Conservation (phyloP, 164 flowering plant genomes). For the Buxus sempervirens region DNA sequence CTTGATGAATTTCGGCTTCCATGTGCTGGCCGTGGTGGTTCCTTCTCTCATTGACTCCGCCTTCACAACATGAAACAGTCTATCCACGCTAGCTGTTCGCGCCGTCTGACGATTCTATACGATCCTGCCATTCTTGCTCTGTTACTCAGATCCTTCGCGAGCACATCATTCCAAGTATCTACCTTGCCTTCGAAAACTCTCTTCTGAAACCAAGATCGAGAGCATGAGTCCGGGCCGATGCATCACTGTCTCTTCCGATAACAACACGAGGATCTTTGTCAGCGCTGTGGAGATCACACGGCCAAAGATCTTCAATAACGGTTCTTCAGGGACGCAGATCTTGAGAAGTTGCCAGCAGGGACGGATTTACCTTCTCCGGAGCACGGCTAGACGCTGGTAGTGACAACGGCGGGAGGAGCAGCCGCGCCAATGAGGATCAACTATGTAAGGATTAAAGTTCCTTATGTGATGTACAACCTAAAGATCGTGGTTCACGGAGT, state of each 20-base stretch:
- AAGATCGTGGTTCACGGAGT: slow-evolving; percentile 48
- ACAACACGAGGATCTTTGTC: slow-evolving; percentile 32
- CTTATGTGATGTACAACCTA: slow-evolving; percentile 40
- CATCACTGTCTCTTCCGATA: slow-evolving; percentile 35
- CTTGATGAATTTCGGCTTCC: slow-evolving; percentile 53
- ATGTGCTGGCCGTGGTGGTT: slow-evolving; percentile 40
- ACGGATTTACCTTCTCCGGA: slow-evolving; percentile 36
- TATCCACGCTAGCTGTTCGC: slow-evolving; percentile 63
- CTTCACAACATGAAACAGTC: slow-evolving; percentile 35
- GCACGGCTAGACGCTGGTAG: slow-evolving; percentile 28
- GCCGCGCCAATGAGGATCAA: slow-evolving; percentile 41
- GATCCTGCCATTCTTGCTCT: slow-evolving; percentile 46
- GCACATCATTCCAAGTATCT: slow-evolving; percentile 58
- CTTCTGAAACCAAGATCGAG: slow-evolving; percentile 61
- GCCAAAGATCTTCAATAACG: slow-evolving; percentile 59
- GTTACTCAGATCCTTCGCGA: slow-evolving; percentile 47
- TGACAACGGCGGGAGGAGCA: slow-evolving; percentile 27
- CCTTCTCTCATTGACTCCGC: slow-evolving; percentile 30
- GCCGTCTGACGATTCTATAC: slow-evolving; percentile 49
- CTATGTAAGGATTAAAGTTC: slow-evolving; percentile 38
- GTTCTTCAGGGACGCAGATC: slow-evolving; percentile 33
- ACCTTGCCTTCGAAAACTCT: slow-evolving; percentile 40
- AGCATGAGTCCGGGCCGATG: slow-evolving; percentile 56
- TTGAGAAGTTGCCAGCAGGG: slow-evolving; percentile 36
- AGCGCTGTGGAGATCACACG: slow-evolving; percentile 51